Conservation (phyloP, 2,329 filamentous ascomycete genomes). For the Clarireedia homoeocarpa region DNA sequence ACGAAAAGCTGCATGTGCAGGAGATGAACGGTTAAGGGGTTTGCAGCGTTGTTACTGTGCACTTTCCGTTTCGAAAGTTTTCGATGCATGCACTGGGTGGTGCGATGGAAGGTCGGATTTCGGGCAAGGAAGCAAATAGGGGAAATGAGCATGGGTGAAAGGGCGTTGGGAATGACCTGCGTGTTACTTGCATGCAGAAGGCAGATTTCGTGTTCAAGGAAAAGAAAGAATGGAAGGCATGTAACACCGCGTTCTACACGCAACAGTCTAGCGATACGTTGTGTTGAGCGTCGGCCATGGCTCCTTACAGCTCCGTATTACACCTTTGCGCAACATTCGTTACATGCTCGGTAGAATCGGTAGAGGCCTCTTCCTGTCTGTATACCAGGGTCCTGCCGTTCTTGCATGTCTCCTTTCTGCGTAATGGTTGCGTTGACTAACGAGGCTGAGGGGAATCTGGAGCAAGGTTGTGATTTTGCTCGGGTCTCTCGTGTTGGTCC, state of each 20-base stretch:
- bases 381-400: background rate
- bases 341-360: too few species aligned
- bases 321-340: too few species aligned
- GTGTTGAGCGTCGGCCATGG: too few species aligned
- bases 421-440: background rate
- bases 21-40: background rate
- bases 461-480: background rate
- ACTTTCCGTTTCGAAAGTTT: background rate
- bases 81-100: background rate
- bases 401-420: background rate
- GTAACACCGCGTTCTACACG: background rate
- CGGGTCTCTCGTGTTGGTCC: background rate
- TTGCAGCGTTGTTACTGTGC: background rate
- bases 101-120: background rate
- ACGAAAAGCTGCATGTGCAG: background rate
- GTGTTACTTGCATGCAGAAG: background rate
- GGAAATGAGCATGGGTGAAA: background rate
- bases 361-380: too few species aligned
- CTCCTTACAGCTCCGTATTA: too few species aligned
- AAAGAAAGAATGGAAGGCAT: background rate
- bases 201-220: background rate
- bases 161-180: background rate
- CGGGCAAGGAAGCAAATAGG: background rate
- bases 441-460: background rate
- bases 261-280: background rate